Percentiles rank a stretch among this genome's conserved stretches.
phyloP scores from a whole-genome alignment of 2,329 filamentous ascomycete species.

The Cryphonectria nitschkei region DNA sequence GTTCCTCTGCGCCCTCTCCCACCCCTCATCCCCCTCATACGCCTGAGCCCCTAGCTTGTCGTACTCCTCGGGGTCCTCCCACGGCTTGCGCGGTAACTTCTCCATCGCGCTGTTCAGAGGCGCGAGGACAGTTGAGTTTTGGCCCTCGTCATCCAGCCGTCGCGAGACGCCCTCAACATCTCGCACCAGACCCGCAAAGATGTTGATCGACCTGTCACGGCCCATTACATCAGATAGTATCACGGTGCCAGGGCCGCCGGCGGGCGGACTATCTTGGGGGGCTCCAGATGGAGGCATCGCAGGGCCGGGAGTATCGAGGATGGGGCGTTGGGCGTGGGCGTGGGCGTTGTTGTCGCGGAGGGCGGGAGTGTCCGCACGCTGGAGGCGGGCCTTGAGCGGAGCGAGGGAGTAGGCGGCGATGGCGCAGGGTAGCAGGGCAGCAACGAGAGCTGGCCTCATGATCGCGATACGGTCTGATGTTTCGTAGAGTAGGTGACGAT shows the following conservation, averaged over 20 bases:
- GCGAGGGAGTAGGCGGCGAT: conserved; percentile 25
- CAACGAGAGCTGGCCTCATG: background rate
- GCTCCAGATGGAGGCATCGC: conserved; percentile 33
- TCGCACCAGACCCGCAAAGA: conserved; percentile 81
- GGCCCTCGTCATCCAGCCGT: conserved; percentile 67
- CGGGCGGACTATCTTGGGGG: conserved; percentile 31
- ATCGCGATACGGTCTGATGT: background rate
- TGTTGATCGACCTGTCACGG: conserved; percentile 75
- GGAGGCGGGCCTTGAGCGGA: background rate
- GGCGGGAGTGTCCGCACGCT: conserved; percentile 31
- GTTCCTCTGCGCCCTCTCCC: conserved; percentile 77
- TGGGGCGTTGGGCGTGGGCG: conserved; percentile 37
- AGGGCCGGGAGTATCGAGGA: conserved; percentile 39
- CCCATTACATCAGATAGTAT: conserved; percentile 85
- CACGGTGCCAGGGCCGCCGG: conserved; percentile 51
- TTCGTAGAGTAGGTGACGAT: background rate
- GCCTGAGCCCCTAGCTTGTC: conserved; percentile 66
- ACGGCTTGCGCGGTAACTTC: conserved; percentile 79
- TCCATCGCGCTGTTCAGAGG: conserved; percentile 84
- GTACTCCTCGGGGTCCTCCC: conserved; percentile 80
- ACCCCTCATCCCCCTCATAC: conserved; percentile 76
- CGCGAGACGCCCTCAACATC: conserved; percentile 70
- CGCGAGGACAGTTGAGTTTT: conserved; percentile 84
- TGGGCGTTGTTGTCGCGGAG: conserved; percentile 31
- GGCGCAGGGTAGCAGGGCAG: background rate